phyloP scores from a whole-genome alignment of 495 filamentous ascomycete species.

The Letharia columbiana region DNA sequence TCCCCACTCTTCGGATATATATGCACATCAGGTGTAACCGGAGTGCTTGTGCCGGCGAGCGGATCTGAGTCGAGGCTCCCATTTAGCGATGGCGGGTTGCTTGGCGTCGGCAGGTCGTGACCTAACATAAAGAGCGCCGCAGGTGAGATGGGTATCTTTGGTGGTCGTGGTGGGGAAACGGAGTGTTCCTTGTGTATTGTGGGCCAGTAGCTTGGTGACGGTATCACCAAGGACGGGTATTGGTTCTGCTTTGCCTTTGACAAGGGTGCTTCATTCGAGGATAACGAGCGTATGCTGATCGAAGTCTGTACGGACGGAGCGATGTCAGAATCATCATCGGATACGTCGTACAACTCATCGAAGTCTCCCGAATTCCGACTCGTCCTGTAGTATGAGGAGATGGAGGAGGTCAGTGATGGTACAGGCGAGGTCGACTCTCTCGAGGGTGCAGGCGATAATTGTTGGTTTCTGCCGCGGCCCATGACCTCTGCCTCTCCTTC shows the following conservation, averaged over 20 bases:
- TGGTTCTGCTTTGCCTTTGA: constrained; percentile 40
- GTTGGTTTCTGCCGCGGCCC: constrained; percentile 18
- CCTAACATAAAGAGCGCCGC: constrained; percentile 59
- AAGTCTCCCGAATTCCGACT: constrained; percentile 54
- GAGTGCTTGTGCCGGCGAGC: constrained; percentile 65
- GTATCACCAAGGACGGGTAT: constrained; percentile 67
- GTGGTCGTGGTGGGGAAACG: constrained; percentile 62
- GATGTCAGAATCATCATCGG: constrained; percentile 57
- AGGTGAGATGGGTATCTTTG: constrained; percentile 69
- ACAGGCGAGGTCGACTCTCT: constrained; percentile 40
- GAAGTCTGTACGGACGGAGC: constrained; percentile 34
- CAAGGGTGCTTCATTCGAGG: constrained; percentile 34
- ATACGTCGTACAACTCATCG: constrained; percentile 80
- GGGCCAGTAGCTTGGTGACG: constrained; percentile 50
- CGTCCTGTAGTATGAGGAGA: constrained; percentile 34
- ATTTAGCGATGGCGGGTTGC: constrained; percentile 78
- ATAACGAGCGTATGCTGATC: constrained; percentile 34
- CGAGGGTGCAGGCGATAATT: constrained; percentile 39
- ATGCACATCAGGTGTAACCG: constrained; percentile 67
- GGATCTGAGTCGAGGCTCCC: constrained; percentile 82
- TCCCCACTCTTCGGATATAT: constrained; percentile 43
- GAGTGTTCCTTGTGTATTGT: constrained; percentile 45
- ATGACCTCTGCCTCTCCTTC: constrained; percentile 18
- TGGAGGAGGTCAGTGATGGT: constrained; percentile 41
- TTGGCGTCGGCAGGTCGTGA: constrained; percentile 59